Conservation (phyloP, 768 basidiomycete species). For the Boletus patriciae region DNA sequence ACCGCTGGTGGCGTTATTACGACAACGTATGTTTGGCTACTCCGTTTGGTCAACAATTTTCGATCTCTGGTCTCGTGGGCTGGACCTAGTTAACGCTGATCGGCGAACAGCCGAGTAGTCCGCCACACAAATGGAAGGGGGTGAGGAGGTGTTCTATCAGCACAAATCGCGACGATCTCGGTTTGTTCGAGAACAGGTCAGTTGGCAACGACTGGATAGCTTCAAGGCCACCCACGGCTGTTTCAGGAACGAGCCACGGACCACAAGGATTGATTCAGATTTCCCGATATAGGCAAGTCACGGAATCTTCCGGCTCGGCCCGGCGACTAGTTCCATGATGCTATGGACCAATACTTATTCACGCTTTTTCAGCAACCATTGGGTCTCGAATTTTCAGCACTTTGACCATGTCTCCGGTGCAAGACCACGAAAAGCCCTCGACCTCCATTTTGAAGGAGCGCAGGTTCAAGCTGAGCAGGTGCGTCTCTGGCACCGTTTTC, state of each 20-base stretch:
- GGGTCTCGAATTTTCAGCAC: conserved; percentile 8
- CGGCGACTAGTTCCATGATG: conserved; percentile 13
- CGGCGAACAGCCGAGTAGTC: conserved; percentile 18
- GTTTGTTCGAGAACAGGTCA: conserved; percentile 18
- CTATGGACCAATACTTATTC: conserved; percentile 30
- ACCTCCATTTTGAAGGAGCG: conserved; percentile 69
- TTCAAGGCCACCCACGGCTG: conserved; percentile 19
- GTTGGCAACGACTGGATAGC: conserved; percentile 11
- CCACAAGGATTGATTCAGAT: conserved; percentile 13
- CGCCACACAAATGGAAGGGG: conserved; percentile 3
- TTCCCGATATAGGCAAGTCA: conserved; percentile 25
- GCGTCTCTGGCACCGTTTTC: conserved; percentile 14
- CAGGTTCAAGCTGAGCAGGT: conserved; percentile 88
- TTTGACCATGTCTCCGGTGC: conserved; percentile 30
- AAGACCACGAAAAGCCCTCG: conserved; percentile 47
- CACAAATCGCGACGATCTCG: conserved; percentile 25
- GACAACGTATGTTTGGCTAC: neutral
- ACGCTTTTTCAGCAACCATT: conserved; percentile 3
- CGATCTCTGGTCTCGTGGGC: conserved; percentile 4
- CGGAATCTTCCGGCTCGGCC: conserved; percentile 32
- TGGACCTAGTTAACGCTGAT: conserved; percentile 14
- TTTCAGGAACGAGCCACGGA: conserved; percentile 29
- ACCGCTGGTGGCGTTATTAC: conserved; percentile 2
- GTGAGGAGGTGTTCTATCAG: conserved; percentile 21
- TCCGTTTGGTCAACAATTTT: neutral